phyloP scores from a whole-genome alignment of 192 early-diverging fungal species.

The Nowakowskiella sp. region DNA sequence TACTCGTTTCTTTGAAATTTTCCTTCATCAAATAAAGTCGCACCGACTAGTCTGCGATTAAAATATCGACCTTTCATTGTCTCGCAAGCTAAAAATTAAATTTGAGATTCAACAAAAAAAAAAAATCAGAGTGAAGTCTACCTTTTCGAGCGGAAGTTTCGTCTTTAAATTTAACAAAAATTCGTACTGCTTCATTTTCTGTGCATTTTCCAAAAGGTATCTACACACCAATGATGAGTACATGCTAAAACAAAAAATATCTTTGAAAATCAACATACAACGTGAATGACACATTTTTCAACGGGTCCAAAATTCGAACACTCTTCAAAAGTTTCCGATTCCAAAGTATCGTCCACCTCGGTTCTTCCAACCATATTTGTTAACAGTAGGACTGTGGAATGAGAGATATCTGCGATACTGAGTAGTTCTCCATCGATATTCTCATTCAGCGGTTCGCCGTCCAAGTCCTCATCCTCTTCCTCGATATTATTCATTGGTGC shows the following conservation, averaged over 20 bases:
- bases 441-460: constrained; percentile 23
- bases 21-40: too few relatives aligned
- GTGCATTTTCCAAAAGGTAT: constrained; percentile 41
- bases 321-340: constrained; percentile 69
- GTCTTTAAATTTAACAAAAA: constrained; percentile 66
- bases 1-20: too few relatives aligned
- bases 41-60: too few relatives aligned
- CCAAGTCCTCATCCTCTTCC: constrained; percentile 30
- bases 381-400: constrained; percentile 46
- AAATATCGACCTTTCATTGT: too few relatives aligned
- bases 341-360: constrained; percentile 65
- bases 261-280: constrained; percentile 28
- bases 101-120: neutral
- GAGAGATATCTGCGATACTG: constrained; percentile 17
- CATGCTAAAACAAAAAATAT: neutral
- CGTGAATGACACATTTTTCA: constrained; percentile 56
- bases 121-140: constrained; percentile 4
- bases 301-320: constrained; percentile 73
- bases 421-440: constrained; percentile 23
- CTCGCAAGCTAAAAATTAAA: constrained; percentile 1
- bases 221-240: constrained; percentile 8
- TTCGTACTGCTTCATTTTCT: constrained; percentile 63
- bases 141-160: constrained; percentile 37
- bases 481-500: constrained; percentile 24
- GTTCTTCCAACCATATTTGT: constrained; percentile 71